Conservation (phyloP, 208 protist genomes). For the Trypanosoma avium region DNA sequence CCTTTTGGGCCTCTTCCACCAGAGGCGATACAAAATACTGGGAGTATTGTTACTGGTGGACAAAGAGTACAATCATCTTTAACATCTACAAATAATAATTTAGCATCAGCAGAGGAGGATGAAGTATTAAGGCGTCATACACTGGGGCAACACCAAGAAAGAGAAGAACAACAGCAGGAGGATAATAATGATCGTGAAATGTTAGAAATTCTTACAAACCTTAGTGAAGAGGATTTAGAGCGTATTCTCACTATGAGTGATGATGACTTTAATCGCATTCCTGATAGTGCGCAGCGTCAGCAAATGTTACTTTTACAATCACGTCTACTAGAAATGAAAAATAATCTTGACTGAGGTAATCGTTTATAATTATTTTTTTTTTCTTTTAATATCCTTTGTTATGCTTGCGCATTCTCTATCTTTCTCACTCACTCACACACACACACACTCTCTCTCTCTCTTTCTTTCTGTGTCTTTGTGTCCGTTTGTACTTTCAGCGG, state of each 20-base stretch:
- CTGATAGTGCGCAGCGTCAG: slow-evolving; percentile 53
- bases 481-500: too few relatives aligned
- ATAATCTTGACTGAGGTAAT: slow-evolving; percentile 36
- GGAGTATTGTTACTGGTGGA: too few relatives aligned
- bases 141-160: too few relatives aligned
- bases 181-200: slow-evolving; percentile 76
- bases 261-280: slow-evolving; percentile 58
- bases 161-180: slow-evolving; percentile 29
- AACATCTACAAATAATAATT: too few relatives aligned
- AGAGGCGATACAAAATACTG: slow-evolving; percentile 44
- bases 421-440: too few relatives aligned
- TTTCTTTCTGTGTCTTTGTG: too few relatives aligned
- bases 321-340: slow-evolving; percentile 66
- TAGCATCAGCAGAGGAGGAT: slow-evolving; percentile 6
- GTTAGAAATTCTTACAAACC: slow-evolving; percentile 65
- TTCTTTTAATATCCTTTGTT: slow-evolving; percentile 14
- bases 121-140: too few relatives aligned
- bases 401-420: too few relatives aligned
- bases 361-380: slow-evolving; percentile 4
- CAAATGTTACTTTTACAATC: slow-evolving; percentile 68
- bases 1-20: slow-evolving; percentile 43
- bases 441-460: too few relatives aligned
- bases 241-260: slow-evolving; percentile 67
- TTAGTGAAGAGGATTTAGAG: slow-evolving; percentile 82
- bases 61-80: too few relatives aligned